Base-by-base conservation (phyloP, 2,329 filamentous ascomycete species). In the Penicillium polonicum region DNA sequence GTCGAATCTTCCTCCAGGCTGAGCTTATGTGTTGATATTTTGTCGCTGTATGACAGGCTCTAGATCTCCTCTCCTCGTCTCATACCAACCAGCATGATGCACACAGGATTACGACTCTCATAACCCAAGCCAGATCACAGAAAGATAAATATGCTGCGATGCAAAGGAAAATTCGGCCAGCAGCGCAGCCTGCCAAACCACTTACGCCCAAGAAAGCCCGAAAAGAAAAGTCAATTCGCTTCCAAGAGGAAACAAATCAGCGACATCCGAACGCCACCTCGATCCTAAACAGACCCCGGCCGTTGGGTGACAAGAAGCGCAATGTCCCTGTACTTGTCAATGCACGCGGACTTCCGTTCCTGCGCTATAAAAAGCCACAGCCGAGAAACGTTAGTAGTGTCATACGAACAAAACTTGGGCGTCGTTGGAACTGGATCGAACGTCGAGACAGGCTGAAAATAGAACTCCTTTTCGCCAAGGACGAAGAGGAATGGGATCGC, bases 301-400 rank as follows among this genome's bases (percentile, higher is more conserved):
- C 65, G 9, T 52, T 68, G 9, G 66, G 77, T 7, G 69, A 61
- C 49, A 75, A 76, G n/a, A 69, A 67, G 48, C 73, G 78, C 19
- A 70, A 67, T 49, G 65, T 79, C 8, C 78, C 78, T 25, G 66
- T 72, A 7, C 67, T 79, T 13, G 75, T 78, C 39, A 74, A 70
- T 62, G 76, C 76, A 13, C 71, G 75, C 8, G 76, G 76, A 15
- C 55, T 79, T 12, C 76, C 77, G 2, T 73, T 78, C 43, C 63
- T 79, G 46, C 74, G 76, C 48, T 76, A 78, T 50, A 76, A 77
- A 50, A 79, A 79, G 48, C 77, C 77, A 2, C 74, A 78, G 51
- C 76, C 77, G 9, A 69, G 67, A 58, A 72, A 69, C 51, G 58
- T 79, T 25, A 77, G 73, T 46, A 63, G 70, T 5, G 65, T 76